Evolutionary conservation across 2,329 filamentous ascomycete species (phyloP).

Genomic region (Colletotrichum liriopes): DNA sequence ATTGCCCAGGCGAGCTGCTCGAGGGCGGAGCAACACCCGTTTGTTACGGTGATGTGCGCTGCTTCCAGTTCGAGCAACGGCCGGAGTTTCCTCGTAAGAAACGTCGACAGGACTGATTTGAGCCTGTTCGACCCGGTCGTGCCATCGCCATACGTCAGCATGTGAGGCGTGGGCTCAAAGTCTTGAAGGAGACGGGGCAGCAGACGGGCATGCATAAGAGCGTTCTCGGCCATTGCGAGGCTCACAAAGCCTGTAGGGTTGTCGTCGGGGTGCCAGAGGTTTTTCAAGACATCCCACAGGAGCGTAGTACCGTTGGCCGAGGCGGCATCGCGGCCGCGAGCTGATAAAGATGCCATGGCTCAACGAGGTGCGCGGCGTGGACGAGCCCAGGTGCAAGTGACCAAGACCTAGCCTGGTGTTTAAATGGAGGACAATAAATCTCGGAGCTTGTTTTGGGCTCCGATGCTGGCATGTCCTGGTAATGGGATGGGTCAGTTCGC

Average conservation of each 20-base stretch:
- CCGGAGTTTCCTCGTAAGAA: slow-evolving; percentile 54
- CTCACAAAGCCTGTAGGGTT: slow-evolving; percentile 64
- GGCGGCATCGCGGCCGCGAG: too few relatives aligned
- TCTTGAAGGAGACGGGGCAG: slow-evolving; percentile 55
- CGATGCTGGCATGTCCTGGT: too few relatives aligned
- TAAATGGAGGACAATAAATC: too few relatives aligned
- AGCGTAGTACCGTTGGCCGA: too few relatives aligned
- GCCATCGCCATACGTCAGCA: slow-evolving; percentile 60
- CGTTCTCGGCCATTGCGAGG: slow-evolving; percentile 67
- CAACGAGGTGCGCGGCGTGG: too few relatives aligned
- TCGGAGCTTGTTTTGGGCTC: too few relatives aligned
- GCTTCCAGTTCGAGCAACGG: slow-evolving; percentile 49
- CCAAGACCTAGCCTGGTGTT: too few relatives aligned
- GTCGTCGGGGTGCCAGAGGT: slow-evolving; percentile 58
- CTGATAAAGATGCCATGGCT: too few relatives aligned
- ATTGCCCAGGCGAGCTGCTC: slow-evolving; percentile 58
- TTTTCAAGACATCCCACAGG: too few relatives aligned
- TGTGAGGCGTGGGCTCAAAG: slow-evolving; percentile 48
- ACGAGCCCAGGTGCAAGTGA: too few relatives aligned
- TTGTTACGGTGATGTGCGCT: slow-evolving; percentile 54
- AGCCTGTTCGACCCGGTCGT: slow-evolving; percentile 53
- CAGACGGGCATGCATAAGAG: slow-evolving; percentile 60
- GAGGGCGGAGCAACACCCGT: slow-evolving; percentile 58
- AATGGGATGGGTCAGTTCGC: too few relatives aligned
- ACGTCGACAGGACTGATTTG: slow-evolving; percentile 50